Evolutionary conservation across 2,329 filamentous ascomycete species (phyloP).

Genomic region (Herpotrichia juniperi): DNA sequence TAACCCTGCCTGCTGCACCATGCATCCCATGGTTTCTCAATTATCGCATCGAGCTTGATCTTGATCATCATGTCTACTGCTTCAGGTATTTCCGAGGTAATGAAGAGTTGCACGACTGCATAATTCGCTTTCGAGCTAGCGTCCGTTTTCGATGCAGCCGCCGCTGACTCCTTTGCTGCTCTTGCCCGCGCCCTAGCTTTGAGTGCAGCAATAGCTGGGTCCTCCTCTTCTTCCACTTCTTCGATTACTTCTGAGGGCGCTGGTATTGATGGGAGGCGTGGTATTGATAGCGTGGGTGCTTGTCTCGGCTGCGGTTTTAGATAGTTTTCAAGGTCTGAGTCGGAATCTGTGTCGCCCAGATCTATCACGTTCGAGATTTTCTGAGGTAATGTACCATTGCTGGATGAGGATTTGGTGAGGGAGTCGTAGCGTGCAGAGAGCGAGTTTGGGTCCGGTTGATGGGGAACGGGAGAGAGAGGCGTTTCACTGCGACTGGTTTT

Average conservation of each 20-base stretch:
- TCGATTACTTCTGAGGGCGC: conserved; percentile 30
- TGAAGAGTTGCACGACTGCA: conserved; percentile 64
- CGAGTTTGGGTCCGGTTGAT: conserved; percentile 20
- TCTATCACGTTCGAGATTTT: conserved; percentile 29
- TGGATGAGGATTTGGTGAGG: conserved; percentile 24
- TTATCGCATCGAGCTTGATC: conserved; percentile 69
- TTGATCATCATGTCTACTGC: conserved; percentile 68
- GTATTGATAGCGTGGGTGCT: conserved; percentile 1
- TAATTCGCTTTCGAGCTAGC: not conserved
- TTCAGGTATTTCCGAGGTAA: conserved; percentile 69
- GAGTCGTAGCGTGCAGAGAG: conserved; percentile 38
- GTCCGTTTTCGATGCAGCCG: not conserved
- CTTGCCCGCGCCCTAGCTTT: conserved; percentile 31
- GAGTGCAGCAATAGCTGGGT: conserved; percentile 35
- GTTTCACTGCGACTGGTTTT: conserved; percentile 29
- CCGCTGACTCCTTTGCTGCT: conserved; percentile 24
- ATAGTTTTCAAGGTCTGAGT: conserved; percentile 16
- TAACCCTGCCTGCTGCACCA: conserved; percentile 72
- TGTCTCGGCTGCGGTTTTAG: conserved; percentile 13
- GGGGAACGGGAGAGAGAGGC: conserved; percentile 26
- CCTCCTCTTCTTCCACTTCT: conserved; percentile 39
- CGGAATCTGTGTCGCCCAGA: conserved; percentile 30
- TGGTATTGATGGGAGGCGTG: conserved; percentile 7
- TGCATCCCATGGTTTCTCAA: conserved; percentile 69
- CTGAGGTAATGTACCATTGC: conserved; percentile 5